phyloP scores from a whole-genome alignment of 2,329 filamentous ascomycete species.

The Calcarisporium arbuscula region DNA sequence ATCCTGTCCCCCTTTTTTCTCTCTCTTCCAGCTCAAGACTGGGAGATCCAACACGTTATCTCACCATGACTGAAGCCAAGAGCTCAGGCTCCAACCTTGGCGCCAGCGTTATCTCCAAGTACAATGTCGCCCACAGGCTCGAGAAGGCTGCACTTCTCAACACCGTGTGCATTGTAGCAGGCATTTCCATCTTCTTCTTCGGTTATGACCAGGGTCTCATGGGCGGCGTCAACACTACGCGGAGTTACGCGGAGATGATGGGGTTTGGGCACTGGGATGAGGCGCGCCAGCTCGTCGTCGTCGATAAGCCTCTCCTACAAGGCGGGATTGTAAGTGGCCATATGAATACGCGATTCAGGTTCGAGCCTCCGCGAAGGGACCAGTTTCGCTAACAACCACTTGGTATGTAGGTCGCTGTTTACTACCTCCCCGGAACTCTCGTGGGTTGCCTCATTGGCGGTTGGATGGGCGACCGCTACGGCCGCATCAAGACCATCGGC shows the following conservation, averaged over 20 bases:
- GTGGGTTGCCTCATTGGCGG: slow-evolving; percentile 58
- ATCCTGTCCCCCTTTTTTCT: too few species aligned
- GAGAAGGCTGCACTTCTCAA: slow-evolving; percentile 52
- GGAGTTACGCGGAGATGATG: slow-evolving; percentile 60
- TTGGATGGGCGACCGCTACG: slow-evolving; percentile 56
- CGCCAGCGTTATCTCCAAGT: too few species aligned
- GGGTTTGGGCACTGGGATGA: slow-evolving; percentile 54
- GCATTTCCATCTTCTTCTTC: slow-evolving; percentile 63
- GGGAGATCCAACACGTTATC: too few species aligned
- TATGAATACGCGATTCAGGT: too few species aligned
- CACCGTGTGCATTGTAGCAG: slow-evolving; percentile 57
- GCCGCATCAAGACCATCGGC: slow-evolving; percentile 58
- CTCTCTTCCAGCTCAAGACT: too few species aligned
- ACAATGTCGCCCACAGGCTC: slow-evolving; percentile 40
- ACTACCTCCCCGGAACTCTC: slow-evolving; percentile 49
- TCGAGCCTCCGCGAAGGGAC: too few species aligned
- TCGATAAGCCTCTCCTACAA: slow-evolving; percentile 41
- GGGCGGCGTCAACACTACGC: slow-evolving; percentile 61
- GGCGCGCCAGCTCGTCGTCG: slow-evolving; percentile 43
- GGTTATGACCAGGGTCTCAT: slow-evolving; percentile 52
- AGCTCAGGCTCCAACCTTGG: too few species aligned
- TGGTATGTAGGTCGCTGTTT: slow-evolving; percentile 14
- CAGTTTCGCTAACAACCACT: too few species aligned
- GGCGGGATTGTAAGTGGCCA: slow-evolving; percentile 19
- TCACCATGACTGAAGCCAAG: too few species aligned